phyloP scores from a whole-genome alignment of 441 rosid species.

The Pelargonium fulgidum region DNA sequence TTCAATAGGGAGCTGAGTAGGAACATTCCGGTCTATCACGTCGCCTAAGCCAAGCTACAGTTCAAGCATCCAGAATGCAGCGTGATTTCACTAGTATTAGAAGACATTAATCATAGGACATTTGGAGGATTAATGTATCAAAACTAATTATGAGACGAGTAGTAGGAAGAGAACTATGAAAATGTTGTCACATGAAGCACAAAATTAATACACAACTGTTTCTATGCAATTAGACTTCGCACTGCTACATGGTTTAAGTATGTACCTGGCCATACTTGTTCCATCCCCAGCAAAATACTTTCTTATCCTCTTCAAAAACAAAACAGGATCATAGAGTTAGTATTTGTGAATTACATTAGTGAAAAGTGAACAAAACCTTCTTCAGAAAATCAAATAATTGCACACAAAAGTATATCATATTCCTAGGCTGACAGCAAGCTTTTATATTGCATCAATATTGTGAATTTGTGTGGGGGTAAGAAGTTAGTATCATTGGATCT shows the following conservation, averaged over 20 bases:
- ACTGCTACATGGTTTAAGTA: neutral
- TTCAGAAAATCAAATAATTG: neutral
- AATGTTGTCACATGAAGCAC: too few relatives aligned
- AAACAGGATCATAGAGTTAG: slow-evolving; percentile 20
- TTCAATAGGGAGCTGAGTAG: slow-evolving; percentile 57
- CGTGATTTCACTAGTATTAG: neutral
- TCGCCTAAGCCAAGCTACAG: slow-evolving; percentile 94
- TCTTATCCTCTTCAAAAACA: slow-evolving; percentile 49
- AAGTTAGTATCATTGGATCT: neutral
- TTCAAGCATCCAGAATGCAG: slow-evolving; percentile 23
- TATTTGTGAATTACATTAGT: neutral
- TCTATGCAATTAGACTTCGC: too few relatives aligned
- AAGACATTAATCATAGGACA: neutral
- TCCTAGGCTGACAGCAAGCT: neutral
- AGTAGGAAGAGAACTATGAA: too few relatives aligned
- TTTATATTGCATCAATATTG: neutral
- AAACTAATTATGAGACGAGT: too few relatives aligned
- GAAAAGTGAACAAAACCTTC: neutral
- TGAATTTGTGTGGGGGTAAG: neutral
- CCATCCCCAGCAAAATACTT: slow-evolving; percentile 97
- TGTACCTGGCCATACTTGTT: slow-evolving; percentile 98
- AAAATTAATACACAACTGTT: too few relatives aligned
- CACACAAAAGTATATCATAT: neutral
- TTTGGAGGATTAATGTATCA: neutral
- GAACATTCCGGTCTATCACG: slow-evolving; percentile 73